A percentile compares a stretch with the other conserved stretches of the same genome.
Conservation (phyloP, 805 yeast genomes). For the Yamadazyma sp. region DNA sequence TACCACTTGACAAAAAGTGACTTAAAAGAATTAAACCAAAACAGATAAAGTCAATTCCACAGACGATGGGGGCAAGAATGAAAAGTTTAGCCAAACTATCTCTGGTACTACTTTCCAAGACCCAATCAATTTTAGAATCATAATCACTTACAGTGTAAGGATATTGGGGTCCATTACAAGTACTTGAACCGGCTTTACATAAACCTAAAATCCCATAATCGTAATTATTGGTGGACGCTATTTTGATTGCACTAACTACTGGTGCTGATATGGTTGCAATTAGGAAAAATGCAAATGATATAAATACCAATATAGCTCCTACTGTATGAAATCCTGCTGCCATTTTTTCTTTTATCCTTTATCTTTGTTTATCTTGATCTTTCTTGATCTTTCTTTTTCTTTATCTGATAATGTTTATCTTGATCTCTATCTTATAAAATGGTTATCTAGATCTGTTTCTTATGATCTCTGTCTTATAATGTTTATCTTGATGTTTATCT, state of each 20-base stretch:
- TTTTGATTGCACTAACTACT: slow-evolving; percentile 42
- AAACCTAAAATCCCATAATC: slow-evolving; percentile 68
- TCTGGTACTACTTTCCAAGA: slow-evolving; percentile 43
- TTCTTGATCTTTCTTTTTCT: too few species aligned
- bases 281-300: slow-evolving; percentile 60
- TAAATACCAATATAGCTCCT: slow-evolving; percentile 37
- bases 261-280: slow-evolving; percentile 64
- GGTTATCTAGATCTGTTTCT: too few species aligned
- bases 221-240: slow-evolving; percentile 46
- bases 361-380: too few species aligned
- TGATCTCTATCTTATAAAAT: too few species aligned
- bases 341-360: too few species aligned
- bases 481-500: too few species aligned
- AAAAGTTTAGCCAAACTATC: slow-evolving; percentile 51
- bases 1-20: slow-evolving; percentile 22
- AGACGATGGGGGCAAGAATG: slow-evolving; percentile 64
- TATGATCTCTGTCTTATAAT: too few species aligned
- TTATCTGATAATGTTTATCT: too few species aligned
- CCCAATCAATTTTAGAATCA: slow-evolving; percentile 43
- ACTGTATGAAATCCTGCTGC: slow-evolving; percentile 14
- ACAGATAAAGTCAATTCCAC: slow-evolving; percentile 52
- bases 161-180: slow-evolving; percentile 45
- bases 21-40: slow-evolving; percentile 22
- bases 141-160: slow-evolving; percentile 39
- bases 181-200: slow-evolving; percentile 35